Percentiles rank a stretch among this genome's conserved stretches.
These are phyloP conservation scores for Cladophialophora immunda DNA, from an alignment of 2,329 filamentous ascomycete genomes.

Conservation along the genomic window DNA sequence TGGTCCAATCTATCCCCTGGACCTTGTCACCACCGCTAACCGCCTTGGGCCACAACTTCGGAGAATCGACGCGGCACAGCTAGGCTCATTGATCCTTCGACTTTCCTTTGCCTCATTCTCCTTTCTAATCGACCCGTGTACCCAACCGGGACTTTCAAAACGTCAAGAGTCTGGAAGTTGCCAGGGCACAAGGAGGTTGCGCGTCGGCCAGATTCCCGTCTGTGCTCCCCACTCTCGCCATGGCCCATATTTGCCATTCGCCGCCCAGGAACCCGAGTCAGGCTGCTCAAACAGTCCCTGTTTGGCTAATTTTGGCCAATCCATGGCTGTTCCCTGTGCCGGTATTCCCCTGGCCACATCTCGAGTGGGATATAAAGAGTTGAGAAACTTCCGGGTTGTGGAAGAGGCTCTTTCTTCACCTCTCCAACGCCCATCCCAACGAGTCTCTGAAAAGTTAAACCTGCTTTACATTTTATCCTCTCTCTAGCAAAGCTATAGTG, in stretches of 20 bases:
- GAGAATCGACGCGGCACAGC: conserved; percentile 14
- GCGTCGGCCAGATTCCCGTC: not conserved
- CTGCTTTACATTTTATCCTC: not conserved
- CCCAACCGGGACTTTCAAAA: conserved; percentile 10
- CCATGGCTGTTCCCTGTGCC: not conserved
- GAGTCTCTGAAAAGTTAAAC: not conserved
- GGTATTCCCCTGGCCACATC: not conserved
- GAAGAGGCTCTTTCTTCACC: not conserved
- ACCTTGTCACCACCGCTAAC: conserved; percentile 1
- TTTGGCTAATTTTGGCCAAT: conserved; percentile 11
- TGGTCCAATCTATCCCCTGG: conserved; percentile 12
- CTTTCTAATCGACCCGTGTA: not conserved
- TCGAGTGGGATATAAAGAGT: conserved; percentile 19
- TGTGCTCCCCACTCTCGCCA: not conserved
- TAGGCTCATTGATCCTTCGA: conserved; percentile 11
- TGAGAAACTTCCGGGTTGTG: not conserved
- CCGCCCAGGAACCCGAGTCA: conserved; percentile 6
- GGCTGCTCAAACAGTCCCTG: conserved; percentile 19
- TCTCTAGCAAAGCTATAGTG: not conserved
- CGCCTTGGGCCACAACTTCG: conserved; percentile 16
- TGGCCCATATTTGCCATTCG: not conserved
- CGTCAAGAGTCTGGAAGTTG: conserved; percentile 19
- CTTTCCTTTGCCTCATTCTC: not conserved
- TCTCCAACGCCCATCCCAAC: not conserved
- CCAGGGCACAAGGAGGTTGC: conserved; percentile 7